phyloP scores from a whole-genome alignment of 31 red algal species.

The Asparagopsis taxiformis region DNA sequence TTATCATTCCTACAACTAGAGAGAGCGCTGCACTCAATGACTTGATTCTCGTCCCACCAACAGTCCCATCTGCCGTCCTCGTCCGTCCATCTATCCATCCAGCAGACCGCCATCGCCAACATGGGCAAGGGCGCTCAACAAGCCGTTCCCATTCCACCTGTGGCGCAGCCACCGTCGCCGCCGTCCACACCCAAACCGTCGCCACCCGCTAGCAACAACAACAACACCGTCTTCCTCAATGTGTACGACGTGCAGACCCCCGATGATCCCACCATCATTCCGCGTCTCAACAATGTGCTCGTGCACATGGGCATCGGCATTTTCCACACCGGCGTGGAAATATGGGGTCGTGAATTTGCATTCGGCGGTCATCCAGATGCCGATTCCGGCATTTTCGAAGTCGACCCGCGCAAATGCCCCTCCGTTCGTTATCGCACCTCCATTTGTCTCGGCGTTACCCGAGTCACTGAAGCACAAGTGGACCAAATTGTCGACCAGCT shows the following conservation, averaged over 20 bases:
- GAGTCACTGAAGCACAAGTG: constrained; percentile 23
- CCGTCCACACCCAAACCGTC: too few relatives aligned
- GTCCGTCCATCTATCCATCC: too few relatives aligned
- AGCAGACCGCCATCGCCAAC: too few relatives aligned
- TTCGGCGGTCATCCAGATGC: constrained; percentile 56
- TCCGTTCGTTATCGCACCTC: constrained; percentile 49
- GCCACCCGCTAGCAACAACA: too few relatives aligned
- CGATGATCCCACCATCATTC: constrained; percentile 53
- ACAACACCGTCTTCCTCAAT: constrained; percentile 57
- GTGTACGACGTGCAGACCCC: constrained; percentile 70
- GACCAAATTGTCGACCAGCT: constrained; percentile 38
- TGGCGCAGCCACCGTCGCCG: neutral
- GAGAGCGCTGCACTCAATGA: too few relatives aligned
- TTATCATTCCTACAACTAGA: too few relatives aligned
- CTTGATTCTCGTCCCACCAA: too few relatives aligned
- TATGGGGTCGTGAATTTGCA: constrained; percentile 57
- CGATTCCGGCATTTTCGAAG: constrained; percentile 50
- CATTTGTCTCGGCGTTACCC: constrained; percentile 21
- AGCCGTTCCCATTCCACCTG: neutral
- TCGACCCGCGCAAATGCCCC: constrained; percentile 37
- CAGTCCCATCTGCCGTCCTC: too few relatives aligned
- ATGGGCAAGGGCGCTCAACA: constrained; percentile 9
- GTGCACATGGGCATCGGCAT: constrained; percentile 63
- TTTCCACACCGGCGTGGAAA: constrained; percentile 66
- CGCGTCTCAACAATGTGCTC: constrained; percentile 54